phyloP scores from a whole-genome alignment of 2,329 filamentous ascomycete species.

The Tolypocladium ovalisporum region DNA sequence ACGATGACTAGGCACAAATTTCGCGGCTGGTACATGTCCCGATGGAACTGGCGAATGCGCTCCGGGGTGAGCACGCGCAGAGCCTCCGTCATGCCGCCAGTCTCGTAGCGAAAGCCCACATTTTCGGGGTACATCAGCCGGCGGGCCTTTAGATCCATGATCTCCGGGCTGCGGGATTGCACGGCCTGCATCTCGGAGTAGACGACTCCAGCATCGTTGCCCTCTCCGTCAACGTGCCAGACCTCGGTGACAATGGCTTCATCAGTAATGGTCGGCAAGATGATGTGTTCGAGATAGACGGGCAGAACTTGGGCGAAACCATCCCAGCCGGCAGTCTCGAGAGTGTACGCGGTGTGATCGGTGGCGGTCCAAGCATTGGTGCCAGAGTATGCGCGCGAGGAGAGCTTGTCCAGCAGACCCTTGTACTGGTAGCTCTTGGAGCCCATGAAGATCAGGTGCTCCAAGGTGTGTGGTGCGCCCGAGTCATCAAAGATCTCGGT shows the following conservation, averaged over 20 bases:
- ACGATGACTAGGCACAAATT: constrained; percentile 86
- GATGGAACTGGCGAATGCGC: constrained; percentile 87
- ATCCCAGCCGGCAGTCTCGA: constrained; percentile 94
- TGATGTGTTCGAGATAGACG: constrained; percentile 88
- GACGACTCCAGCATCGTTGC: constrained; percentile 91
- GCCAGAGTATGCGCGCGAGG: constrained; percentile 81
- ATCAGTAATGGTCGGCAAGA: constrained; percentile 85
- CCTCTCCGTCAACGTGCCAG: constrained; percentile 85
- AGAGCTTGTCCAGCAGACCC: constrained; percentile 86
- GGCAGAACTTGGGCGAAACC: constrained; percentile 91
- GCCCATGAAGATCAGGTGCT: constrained; percentile 79
- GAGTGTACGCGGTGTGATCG: constrained; percentile 91
- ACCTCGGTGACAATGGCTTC: constrained; percentile 92
- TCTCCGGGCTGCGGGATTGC: constrained; percentile 71
- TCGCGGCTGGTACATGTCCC: constrained; percentile 95
- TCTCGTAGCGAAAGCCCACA: constrained; percentile 92
- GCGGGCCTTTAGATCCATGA: constrained; percentile 78
- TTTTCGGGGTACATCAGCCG: constrained; percentile 78
- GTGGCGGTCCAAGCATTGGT: constrained; percentile 98
- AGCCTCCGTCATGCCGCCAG: constrained; percentile 93
- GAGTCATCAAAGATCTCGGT: constrained; percentile 98
- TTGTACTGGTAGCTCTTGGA: constrained; percentile 92
- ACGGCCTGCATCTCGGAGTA: constrained; percentile 99
- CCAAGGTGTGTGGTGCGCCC: constrained; percentile 78
- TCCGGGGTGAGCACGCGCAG: constrained; percentile 78